A percentile compares a stretch with the other conserved stretches of the same genome.
These are phyloP conservation scores for Cryptococcus sp. DNA, from an alignment of 1,284 basidiomycete species.

Conservation along the genomic window DNA sequence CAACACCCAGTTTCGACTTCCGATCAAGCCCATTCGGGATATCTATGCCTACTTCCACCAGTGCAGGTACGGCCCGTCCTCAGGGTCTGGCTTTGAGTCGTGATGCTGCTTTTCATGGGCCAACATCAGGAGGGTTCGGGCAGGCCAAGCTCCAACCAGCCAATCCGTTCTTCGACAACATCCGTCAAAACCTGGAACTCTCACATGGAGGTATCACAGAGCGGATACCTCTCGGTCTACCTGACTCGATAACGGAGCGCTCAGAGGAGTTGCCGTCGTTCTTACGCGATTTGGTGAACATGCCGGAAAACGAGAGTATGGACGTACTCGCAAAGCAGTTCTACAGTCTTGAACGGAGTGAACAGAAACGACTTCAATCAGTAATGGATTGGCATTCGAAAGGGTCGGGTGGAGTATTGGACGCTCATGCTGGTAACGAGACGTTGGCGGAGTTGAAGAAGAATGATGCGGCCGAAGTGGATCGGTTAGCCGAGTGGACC, in stretches of 20 bases:
- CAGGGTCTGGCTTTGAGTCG: not conserved
- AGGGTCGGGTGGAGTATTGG: slow-evolving; percentile 29
- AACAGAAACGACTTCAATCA: slow-evolving; percentile 83
- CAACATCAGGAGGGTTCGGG: too few relatives aligned
- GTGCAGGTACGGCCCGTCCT: slow-evolving; percentile 10
- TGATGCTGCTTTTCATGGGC: not conserved
- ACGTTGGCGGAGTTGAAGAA: slow-evolving; percentile 21
- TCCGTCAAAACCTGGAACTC: slow-evolving; percentile 91
- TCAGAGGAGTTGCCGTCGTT: slow-evolving; percentile 77
- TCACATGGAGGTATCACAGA: slow-evolving; percentile 77
- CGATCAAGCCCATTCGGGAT: slow-evolving; percentile 19
- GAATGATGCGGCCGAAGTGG: slow-evolving; percentile 29
- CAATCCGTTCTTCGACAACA: slow-evolving; percentile 92
- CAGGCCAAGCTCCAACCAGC: slow-evolving; percentile 56
- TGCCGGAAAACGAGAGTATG: slow-evolving; percentile 60
- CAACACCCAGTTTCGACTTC: slow-evolving; percentile 17
- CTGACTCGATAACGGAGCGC: slow-evolving; percentile 64
- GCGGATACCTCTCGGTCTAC: slow-evolving; percentile 74
- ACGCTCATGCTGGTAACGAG: slow-evolving; percentile 16
- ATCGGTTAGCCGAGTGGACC: slow-evolving; percentile 21
- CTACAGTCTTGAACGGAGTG: slow-evolving; percentile 86
- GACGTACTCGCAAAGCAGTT: slow-evolving; percentile 65
- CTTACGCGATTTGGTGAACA: slow-evolving; percentile 71
- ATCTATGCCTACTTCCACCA: slow-evolving; percentile 3
- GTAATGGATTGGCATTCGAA: slow-evolving; percentile 88